phyloP scores from a whole-genome alignment of 225 moss, liverwort and hornwort genomes.

The Pseudoscleropodium purum region DNA sequence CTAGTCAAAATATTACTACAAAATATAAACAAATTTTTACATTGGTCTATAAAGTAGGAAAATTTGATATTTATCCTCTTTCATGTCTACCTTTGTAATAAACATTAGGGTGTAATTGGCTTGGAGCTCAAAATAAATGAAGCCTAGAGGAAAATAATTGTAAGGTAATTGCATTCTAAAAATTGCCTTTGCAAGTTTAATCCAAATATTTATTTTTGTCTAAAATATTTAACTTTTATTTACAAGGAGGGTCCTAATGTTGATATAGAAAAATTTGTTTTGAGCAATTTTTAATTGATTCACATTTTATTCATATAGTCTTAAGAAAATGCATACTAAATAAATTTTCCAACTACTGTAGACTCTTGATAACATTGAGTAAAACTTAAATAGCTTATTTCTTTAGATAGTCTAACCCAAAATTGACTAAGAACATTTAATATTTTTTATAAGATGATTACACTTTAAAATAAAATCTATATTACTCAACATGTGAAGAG shows the following conservation, averaged over 20 bases:
- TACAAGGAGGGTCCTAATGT: fast-evolving
- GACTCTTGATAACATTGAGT: not conserved
- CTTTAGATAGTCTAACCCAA: no score
- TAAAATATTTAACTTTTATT: not conserved
- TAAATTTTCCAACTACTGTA: not conserved
- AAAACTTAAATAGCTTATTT: not conserved
- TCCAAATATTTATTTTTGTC: fast-evolving
- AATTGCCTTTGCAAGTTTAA: fast-evolving
- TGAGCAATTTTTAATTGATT: not conserved
- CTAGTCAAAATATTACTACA: no score
- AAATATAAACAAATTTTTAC: not conserved
- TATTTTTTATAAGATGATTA: not conserved
- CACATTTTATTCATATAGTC: not conserved
- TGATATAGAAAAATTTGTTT: not conserved
- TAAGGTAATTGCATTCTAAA: not conserved
- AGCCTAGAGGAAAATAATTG: fast-evolving
- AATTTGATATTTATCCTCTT: not conserved
- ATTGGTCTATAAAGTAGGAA: fast-evolving
- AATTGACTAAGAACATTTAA: not conserved
- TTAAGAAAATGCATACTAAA: not conserved
- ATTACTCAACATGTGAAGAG: not conserved
- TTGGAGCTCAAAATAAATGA: not conserved
- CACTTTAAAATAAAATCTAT: not conserved
- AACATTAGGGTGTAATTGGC: not conserved
- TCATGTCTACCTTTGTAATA: fast-evolving